Conservation (phyloP, 1,284 basidiomycete species). For the Porodaedalea pini region DNA sequence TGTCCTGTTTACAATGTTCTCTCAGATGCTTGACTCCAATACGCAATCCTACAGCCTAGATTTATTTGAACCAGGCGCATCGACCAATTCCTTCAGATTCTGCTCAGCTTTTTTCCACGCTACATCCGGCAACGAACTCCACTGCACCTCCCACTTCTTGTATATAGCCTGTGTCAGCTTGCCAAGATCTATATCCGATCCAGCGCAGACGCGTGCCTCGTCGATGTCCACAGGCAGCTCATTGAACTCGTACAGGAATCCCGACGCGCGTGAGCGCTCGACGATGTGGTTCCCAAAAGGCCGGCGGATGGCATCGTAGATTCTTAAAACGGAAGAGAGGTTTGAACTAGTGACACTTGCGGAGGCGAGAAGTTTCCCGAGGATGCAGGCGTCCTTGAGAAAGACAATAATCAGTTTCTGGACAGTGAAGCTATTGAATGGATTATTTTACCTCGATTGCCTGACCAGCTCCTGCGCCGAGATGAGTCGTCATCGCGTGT, state of each 20-base stretch:
- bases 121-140: slow-evolving; percentile 18
- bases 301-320: slow-evolving; percentile 28
- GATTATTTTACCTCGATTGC: slow-evolving; percentile 35
- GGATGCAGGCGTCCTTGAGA: slow-evolving; percentile 35
- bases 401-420: background rate
- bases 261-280: slow-evolving; percentile 6
- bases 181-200: slow-evolving; percentile 22
- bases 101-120: slow-evolving; percentile 16
- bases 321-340: slow-evolving; percentile 22
- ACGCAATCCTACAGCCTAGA: background rate
- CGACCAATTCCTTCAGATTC: background rate
- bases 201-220: background rate
- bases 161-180: slow-evolving; percentile 30
- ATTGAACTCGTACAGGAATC: slow-evolving; percentile 16
- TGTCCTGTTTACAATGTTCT: too few species aligned
- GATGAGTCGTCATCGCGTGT: slow-evolving; percentile 39
- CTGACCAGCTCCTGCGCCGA: slow-evolving; percentile 40
- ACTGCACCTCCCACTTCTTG: slow-evolving; percentile 33
- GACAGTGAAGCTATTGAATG: background rate
- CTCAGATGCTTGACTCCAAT: too few species aligned
- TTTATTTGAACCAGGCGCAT: background rate
- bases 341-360: slow-evolving; percentile 20
- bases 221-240: background rate
- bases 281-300: slow-evolving; percentile 21
- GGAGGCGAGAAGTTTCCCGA: slow-evolving; percentile 33